Evolutionary conservation across 345 rosid genomes (phyloP), one percentile per base, ranked within the genome.

Genomic region (Passiflora organensis): DNA sequence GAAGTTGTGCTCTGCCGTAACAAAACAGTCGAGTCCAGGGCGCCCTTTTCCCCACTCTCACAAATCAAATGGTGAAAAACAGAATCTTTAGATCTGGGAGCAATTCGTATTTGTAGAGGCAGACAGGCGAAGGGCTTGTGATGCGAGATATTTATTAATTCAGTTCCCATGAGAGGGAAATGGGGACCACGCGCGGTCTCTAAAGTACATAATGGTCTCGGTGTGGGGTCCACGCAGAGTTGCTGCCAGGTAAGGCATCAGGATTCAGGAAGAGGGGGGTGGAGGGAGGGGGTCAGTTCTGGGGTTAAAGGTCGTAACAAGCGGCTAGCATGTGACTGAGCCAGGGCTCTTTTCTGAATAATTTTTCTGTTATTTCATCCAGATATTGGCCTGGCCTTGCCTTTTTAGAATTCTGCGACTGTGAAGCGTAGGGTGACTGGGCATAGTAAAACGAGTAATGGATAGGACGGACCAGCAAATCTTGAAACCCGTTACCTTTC

Each of bases 251-350:
- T 66, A 66, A 62, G 72, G 56, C 37, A 36, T 15, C 14, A 14
- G 58, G 13, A 3, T 5, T 24, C 0, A 43, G 39, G 1, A 11
- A 64, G 65, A 13, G 1, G 5, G 1, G 5, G 6, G 12, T 34
- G 19, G 22, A 55, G 5, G n/a, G 37, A 41, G 19, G 32, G 21
- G 21, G 25, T 60, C 64, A 64, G 62, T 64, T 65, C 78, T 13
- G 43, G 43, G 57, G 42, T 12, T 28, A n/a, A n/a, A n/a, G n/a
- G n/a, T n/a, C n/a, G n/a, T n/a, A n/a, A n/a, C n/a, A n/a, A n/a
- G n/a, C n/a, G n/a, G n/a, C n/a, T n/a, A n/a, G 51, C 80, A 75
- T 66, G 80, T 72, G 83, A 68, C 68, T 2, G 65, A 56, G 57
- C 41, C 41, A 37, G 41, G 41, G 83, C 64, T 65, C n/a, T n/a